Conservation (phyloP, 768 basidiomycete genomes). For the Trametes maxima region DNA sequence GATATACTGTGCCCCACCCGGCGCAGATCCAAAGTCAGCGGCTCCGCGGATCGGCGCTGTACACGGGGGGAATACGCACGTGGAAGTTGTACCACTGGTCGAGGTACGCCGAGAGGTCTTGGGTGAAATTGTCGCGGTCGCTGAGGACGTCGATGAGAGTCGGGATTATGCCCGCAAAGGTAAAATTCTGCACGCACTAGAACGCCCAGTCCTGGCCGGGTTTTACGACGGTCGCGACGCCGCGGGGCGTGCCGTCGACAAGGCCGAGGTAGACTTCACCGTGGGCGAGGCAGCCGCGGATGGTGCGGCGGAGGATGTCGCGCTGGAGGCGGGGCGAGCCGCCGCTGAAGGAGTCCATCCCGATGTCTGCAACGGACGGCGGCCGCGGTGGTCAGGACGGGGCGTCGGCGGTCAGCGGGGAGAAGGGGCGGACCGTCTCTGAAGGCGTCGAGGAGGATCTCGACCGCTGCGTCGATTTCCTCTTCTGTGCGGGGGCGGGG, state of each 20-base stretch:
- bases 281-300: conserved; percentile 8
- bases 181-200: conserved; percentile 16
- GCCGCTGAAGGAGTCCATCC: conserved; percentile 17
- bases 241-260: conserved; percentile 10
- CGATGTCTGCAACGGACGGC: conserved; percentile 13
- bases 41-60: not conserved
- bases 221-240: conserved; percentile 11
- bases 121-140: conserved; percentile 14
- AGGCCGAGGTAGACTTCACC: conserved; percentile 16
- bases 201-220: conserved; percentile 23
- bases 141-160: conserved; percentile 4
- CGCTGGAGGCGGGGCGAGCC: conserved; percentile 12
- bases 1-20: conserved; percentile 9
- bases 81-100: conserved; percentile 23
- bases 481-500: conserved; percentile 17
- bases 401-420: not conserved
- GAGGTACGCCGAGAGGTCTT: conserved; percentile 15
- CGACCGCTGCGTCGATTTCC: conserved; percentile 23
- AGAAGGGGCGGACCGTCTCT: conserved; percentile 20
- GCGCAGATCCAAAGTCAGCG: not conserved
- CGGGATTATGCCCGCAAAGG: not conserved
- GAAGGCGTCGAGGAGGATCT: conserved; percentile 24
- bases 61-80: conserved; percentile 1
- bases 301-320: conserved; percentile 14
- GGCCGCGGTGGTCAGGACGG: not conserved